Evolutionary conservation across 805 yeast genomes (phyloP), one percentile per base, ranked within the genome.

Genomic region (Schwanniomyces yamadae): DNA sequence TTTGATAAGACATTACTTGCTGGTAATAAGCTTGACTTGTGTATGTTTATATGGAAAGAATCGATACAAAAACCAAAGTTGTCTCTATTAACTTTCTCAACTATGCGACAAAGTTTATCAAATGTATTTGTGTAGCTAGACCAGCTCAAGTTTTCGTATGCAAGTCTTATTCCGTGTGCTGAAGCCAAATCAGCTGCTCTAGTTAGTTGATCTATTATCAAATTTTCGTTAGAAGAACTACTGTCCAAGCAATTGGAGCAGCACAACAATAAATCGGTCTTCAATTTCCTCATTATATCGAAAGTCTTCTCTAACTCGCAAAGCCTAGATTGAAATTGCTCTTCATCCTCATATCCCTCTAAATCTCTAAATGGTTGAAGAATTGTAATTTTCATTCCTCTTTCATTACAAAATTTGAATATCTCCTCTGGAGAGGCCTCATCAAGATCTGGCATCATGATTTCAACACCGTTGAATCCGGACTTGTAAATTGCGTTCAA

Each of bases 51-150:
- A 38, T 57, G 61, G 46, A 50, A 57, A 3, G 58, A 48, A 34
- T 57, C 62, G 24, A 57, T 28, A 30, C 60, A 55, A 2, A 50
- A 26, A 4, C 62, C 62, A 36, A 57, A 52, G 38, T 57, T 57
- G 2, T 36, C 33, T 13, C 37, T 36, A 37, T 55, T 38, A 4
- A 55, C 61, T 15, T 26, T 28, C 16, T 39, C 29, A 7, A 55
- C 49, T 4, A 52, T 30, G 2, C 40, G 37, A 36, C 49, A 45
- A n/a, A 44, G 23, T 11, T 36, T 36, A 6, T 44, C 45, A 38
- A 57, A 38, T 3, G 45, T 40, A 16, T 38, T 42, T 15, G 44
- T 33, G 36, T 52, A 47, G 3, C 44, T 39, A 3, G 54, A 57
- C 61, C 61, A 56, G 23, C 52, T 40, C 10, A 56, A 34, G 16